phyloP scores from a whole-genome alignment of 2,329 filamentous ascomycete genomes.

The Metarhizium rileyi region DNA sequence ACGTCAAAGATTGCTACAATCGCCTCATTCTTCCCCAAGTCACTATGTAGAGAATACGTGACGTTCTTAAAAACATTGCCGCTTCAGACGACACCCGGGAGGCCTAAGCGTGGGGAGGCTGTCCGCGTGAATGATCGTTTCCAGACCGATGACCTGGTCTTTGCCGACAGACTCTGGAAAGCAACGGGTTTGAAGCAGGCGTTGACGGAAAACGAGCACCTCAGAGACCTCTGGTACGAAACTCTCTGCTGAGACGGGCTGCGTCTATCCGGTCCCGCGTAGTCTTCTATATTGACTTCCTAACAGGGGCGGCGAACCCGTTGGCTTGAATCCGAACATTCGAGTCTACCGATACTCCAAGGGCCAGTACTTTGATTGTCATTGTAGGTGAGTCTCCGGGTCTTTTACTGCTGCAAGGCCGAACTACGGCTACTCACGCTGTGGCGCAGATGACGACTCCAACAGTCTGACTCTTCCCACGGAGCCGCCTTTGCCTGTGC shows the following conservation, averaged over 20 bases:
- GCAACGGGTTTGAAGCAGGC: constrained; percentile 64
- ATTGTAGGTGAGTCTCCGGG: constrained; percentile 55
- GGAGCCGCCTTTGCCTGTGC: constrained; percentile 20
- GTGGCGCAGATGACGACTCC: constrained; percentile 66
- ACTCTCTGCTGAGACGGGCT: too few species aligned
- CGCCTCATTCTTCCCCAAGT: constrained; percentile 63
- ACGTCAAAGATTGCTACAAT: constrained; percentile 61
- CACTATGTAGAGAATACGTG: constrained; percentile 67
- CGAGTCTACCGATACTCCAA: constrained; percentile 78
- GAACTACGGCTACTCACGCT: neutral
- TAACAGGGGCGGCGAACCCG: constrained; percentile 70
- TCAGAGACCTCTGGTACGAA: constrained; percentile 30
- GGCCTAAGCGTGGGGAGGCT: constrained; percentile 71
- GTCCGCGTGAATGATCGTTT: constrained; percentile 83
- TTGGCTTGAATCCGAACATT: constrained; percentile 85
- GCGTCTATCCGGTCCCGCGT: neutral
- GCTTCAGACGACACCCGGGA: constrained; percentile 66
- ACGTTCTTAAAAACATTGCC: constrained; percentile 61
- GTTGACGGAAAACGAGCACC: constrained; percentile 30
- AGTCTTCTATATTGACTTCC: neutral
- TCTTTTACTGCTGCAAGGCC: neutral
- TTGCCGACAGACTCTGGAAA: constrained; percentile 68
- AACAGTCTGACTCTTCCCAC: constrained; percentile 55
- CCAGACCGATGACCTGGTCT: constrained; percentile 65
- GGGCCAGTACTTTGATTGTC: constrained; percentile 85